These are phyloP conservation scores for Podospora appendiculata DNA, from an alignment of 495 filamentous ascomycete genomes.

Conservation along the genomic window DNA sequence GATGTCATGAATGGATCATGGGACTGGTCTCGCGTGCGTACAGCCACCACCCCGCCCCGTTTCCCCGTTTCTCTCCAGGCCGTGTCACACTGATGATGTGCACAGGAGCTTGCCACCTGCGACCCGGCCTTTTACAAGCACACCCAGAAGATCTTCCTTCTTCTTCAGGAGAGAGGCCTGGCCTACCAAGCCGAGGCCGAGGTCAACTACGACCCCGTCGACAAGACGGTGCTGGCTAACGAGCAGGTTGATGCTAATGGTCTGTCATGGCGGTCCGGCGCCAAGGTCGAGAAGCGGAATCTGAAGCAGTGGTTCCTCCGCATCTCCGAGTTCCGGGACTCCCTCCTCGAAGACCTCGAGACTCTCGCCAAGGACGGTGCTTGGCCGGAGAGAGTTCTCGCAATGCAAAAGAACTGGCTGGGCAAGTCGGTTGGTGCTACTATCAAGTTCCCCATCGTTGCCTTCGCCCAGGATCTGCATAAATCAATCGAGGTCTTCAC, in stretches of 20 bases:
- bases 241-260: conserved; percentile 84
- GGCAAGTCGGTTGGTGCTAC: conserved; percentile 68
- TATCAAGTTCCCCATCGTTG: conserved; percentile 56
- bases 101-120: conserved; percentile 75
- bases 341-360: conserved; percentile 66
- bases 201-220: conserved; percentile 87
- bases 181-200: conserved; percentile 73
- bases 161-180: conserved; percentile 60
- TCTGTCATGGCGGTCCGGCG: conserved; percentile 80
- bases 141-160: conserved; percentile 76
- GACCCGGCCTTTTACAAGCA: conserved; percentile 80
- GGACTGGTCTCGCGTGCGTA: conserved; percentile 72
- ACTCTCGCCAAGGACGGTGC: conserved; percentile 48
- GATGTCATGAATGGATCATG: conserved; percentile 67
- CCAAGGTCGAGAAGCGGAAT: conserved; percentile 69
- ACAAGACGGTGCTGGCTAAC: conserved; percentile 84
- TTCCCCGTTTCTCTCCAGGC: background rate
- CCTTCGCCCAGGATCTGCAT: conserved; percentile 24
- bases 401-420: conserved; percentile 87
- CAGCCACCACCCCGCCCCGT: background rate
- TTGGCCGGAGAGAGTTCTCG: conserved; percentile 75
- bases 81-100: background rate
- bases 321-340: conserved; percentile 70
- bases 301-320: conserved; percentile 88
- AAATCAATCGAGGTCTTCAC: conserved; percentile 67